Base-by-base conservation (phyloP, 352 stramenopile genomes). In the Halophytophthora polymorphica region DNA sequence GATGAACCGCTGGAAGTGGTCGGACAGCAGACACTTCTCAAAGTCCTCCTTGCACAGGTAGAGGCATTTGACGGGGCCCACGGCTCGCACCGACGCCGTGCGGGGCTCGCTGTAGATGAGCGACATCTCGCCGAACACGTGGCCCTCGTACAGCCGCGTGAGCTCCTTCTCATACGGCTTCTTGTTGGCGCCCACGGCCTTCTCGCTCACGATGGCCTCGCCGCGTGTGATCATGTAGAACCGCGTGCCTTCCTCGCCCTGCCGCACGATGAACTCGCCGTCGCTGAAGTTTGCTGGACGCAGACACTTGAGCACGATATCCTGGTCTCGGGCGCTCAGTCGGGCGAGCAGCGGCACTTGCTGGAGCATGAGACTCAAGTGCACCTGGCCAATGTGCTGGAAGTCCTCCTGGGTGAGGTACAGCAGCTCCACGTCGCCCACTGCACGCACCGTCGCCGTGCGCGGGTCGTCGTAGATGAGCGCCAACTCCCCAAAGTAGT, bases 401-500 rank as follows among this genome's bases (percentile, higher is more conserved):
- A 95, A 95, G 57, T 93, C 85, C 44, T 93, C 80, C 45, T 91
- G 79, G 0, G 85, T 95, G 53, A 95, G 56, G 47, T 92, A 95
- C 45, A 95, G 21, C 10, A 92, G 73, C 50, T 93, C 82, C 2
- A 91, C 78, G 45, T 92, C 83, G 11, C 77, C 82, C 10, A 88
- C 75, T 1, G 85, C 80, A 7, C 77, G 77, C 11, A 94, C 82
- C 8, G 84, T 92, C 6, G 84, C 82, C 2, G 80, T 90, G 15
- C 90, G 86, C 11, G 86, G 86, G 56, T 97, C 88, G 47, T 95
- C 82, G 53, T 96, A 92, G 49, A 98, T 94, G 21, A 98, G 69
- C 4, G 92, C 88, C 11, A 94, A 65, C 59, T 98, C 92, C 10
- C 92, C 92, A 64, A 98, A 98, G 69, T 97, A 98, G 47, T 94